These are phyloP conservation scores for Citrullus colocynthis DNA, from an alignment of 306 rosid genomes.

Conservation along the genomic window DNA sequence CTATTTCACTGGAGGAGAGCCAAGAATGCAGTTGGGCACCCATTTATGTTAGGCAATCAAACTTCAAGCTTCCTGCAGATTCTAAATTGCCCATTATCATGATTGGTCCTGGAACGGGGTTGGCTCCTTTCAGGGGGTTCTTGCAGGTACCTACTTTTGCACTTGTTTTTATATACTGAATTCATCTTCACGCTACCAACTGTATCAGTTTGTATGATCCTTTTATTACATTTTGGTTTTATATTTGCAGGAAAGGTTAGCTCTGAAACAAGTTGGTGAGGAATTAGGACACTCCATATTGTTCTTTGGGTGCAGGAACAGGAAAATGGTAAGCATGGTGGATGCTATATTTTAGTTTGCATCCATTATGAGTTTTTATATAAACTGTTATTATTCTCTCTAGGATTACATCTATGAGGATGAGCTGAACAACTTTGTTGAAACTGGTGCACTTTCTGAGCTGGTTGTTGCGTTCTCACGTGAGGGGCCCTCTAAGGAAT, in stretches of 20 bases:
- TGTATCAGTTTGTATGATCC: not conserved
- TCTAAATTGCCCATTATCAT: constrained; percentile 56
- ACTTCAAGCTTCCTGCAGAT: constrained; percentile 80
- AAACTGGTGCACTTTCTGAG: constrained; percentile 70
- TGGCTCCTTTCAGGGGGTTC: constrained; percentile 98
- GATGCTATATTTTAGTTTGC: not conserved
- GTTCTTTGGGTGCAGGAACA: constrained; percentile 93
- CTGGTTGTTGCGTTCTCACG: constrained; percentile 88
- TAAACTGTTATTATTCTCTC: constrained; percentile 9
- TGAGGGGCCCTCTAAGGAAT: constrained; percentile 78
- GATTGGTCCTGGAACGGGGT: constrained; percentile 99
- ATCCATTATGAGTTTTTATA: not conserved
- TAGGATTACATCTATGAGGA: constrained; percentile 92
- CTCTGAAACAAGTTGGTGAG: constrained; percentile 58
- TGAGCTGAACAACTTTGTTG: constrained; percentile 64
- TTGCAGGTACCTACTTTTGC: constrained; percentile 48
- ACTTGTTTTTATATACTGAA: constrained; percentile 4
- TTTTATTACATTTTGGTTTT: not conserved
- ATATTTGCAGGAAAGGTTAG: constrained; percentile 62
- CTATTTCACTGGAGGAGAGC: constrained; percentile 58
- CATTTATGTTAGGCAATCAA: constrained; percentile 73
- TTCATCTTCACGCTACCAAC: not conserved
- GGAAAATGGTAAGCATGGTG: constrained; percentile 49
- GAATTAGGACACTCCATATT: constrained; percentile 76
- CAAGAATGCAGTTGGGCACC: constrained; percentile 81